These are phyloP conservation scores for Prunus davidiana DNA, from an alignment of 306 rosid genomes.

Conservation along the genomic window DNA sequence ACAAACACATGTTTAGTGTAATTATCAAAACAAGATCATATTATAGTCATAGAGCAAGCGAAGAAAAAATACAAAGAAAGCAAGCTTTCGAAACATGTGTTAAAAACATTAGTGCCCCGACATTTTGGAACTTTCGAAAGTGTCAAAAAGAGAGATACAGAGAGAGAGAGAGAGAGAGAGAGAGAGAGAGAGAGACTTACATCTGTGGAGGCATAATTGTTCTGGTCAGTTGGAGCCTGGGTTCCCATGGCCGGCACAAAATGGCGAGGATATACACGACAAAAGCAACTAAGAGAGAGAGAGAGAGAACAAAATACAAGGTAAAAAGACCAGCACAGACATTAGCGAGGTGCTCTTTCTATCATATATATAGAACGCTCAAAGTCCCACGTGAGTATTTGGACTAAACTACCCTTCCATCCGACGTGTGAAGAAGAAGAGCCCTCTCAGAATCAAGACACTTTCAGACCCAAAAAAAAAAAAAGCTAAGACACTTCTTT, in stretches of 20 bases:
- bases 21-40: not conserved
- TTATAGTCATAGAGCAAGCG: not conserved
- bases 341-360: not conserved
- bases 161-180: slow-evolving; percentile 14
- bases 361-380: not conserved
- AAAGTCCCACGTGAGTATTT: not conserved
- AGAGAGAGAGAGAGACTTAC: slow-evolving; percentile 31
- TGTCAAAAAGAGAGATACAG: not conserved
- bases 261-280: not conserved
- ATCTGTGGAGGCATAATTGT: not conserved
- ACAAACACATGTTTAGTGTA: not conserved
- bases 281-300: not conserved
- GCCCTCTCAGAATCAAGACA: not conserved
- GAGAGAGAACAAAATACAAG: not conserved
- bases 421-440: no score
- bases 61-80: not conserved
- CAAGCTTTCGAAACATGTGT: not conserved
- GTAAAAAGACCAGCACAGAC: not conserved
- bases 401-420: not conserved
- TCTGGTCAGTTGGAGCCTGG: slow-evolving; percentile 23
- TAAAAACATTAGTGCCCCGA: not conserved
- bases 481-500: not conserved
- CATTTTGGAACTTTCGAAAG: not conserved
- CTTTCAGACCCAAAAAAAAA: no score
- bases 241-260: slow-evolving; percentile 35